These are phyloP conservation scores for Stentor roeselii DNA, from an alignment of 73 alveolate genomes.

Conservation along the genomic window DNA sequence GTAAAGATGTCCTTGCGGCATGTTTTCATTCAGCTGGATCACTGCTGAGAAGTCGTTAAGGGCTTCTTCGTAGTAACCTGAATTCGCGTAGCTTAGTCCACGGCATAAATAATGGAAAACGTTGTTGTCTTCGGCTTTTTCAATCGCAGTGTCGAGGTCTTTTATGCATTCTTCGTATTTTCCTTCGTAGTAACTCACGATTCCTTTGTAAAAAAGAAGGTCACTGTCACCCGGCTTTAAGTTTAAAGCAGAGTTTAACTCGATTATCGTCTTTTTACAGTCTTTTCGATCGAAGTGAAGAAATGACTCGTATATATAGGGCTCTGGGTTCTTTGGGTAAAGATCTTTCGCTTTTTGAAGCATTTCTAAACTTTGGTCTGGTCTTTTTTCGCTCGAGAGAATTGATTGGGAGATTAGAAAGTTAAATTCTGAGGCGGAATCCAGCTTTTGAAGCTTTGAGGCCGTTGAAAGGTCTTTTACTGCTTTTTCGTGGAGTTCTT, in stretches of 20 bases:
- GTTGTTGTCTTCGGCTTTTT: slow-evolving; percentile 48
- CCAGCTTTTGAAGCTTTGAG: slow-evolving; percentile 26
- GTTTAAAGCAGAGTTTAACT: slow-evolving; percentile 36
- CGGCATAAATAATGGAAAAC: slow-evolving; percentile 40
- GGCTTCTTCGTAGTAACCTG: slow-evolving; percentile 33
- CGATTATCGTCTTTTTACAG: slow-evolving; percentile 29
- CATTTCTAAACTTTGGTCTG: slow-evolving; percentile 28
- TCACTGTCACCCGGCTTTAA: slow-evolving; percentile 40
- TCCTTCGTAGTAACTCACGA: slow-evolving; percentile 37
- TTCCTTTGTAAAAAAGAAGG: slow-evolving; percentile 40
- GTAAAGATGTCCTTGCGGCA: slow-evolving; percentile 42
- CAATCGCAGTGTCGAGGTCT: slow-evolving; percentile 47
- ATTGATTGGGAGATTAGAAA: slow-evolving; percentile 42
- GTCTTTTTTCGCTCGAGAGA: slow-evolving; percentile 31
- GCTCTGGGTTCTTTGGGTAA: slow-evolving; percentile 43
- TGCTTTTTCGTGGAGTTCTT: slow-evolving; percentile 45
- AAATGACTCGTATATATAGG: slow-evolving; percentile 37
- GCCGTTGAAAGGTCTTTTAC: slow-evolving; percentile 37
- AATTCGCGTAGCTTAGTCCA: slow-evolving; percentile 42
- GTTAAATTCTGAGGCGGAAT: slow-evolving; percentile 41
- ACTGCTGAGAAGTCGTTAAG: slow-evolving; percentile 39
- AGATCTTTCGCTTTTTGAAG: slow-evolving; percentile 40
- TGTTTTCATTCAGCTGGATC: slow-evolving; percentile 40
- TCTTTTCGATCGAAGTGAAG: slow-evolving; percentile 32
- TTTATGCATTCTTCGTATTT: slow-evolving; percentile 33